Evolutionary conservation across 1,284 basidiomycete species (phyloP), one percentile per base, ranked within the genome.

Genomic region (Leccinum huronense): DNA sequence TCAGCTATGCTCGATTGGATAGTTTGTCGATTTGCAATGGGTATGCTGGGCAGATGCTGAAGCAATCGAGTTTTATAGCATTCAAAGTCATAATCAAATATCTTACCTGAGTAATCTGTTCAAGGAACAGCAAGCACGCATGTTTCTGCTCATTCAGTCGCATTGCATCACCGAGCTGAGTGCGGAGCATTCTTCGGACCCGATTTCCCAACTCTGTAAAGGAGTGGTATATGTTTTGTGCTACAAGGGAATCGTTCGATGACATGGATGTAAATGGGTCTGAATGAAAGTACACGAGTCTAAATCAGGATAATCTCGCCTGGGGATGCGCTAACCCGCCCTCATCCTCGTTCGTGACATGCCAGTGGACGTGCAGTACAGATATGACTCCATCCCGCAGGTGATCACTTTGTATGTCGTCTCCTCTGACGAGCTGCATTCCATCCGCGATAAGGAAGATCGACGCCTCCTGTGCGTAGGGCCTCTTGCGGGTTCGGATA

Each of bases 101-200:
- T 13, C 31, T 13, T 33, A 59, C 58, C 19, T 45, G 58, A 48
- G 45, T 30, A 5, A 59, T 48, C 14, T 48, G 42, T 16, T 45
- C 42, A 8, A 33, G 42, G 10, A 59, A 59, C 23, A 13, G 42
- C 5, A 59, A 13, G 5, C 58, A 59, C 11, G 23, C n/a, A 8
- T 33, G 23, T 19, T 60, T 60, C 58, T 59, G 42, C 16, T 59
- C 42, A 48, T 59, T 48, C 5, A 59, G 42, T 7, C 10, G 31
- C 5, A 31, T 38, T 34, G 19, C n/a, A 48, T 59, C 58, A 14
- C 58, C 58, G 3, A 59, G 40, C n/a, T 59, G 42, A 59, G 58
- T 59, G 6, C 31, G n/a, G 14, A 59, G 40, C 10, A n/a, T 23
- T 59, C 58, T 33, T 13, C 13, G 51, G 23, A 53, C 51, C 1